Conservation (phyloP, 2,329 filamentous ascomycete species). For the Penicillium sp. region DNA sequence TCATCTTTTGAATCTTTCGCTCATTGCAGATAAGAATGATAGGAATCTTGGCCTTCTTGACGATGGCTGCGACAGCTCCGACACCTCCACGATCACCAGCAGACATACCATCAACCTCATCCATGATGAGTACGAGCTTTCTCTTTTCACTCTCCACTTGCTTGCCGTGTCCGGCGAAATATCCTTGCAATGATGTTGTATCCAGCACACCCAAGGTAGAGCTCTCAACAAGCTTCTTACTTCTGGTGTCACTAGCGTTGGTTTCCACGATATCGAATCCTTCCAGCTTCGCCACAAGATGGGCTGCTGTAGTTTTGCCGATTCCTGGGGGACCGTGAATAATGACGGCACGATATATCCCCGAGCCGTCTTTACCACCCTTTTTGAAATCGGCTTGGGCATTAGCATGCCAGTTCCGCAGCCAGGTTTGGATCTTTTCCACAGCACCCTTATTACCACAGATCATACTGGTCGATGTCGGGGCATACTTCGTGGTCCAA, state of each 20-base stretch:
- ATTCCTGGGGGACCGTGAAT: slow-evolving; percentile 94
- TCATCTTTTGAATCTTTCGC: slow-evolving; percentile 91
- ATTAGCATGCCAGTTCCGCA: slow-evolving; percentile 75
- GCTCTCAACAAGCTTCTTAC: slow-evolving; percentile 90
- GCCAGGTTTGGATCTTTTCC: slow-evolving; percentile 85
- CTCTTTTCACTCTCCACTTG: slow-evolving; percentile 77
- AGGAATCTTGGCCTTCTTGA: slow-evolving; percentile 90
- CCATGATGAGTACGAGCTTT: slow-evolving; percentile 96
- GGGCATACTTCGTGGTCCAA: slow-evolving; percentile 95
- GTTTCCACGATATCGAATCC: slow-evolving; percentile 92
- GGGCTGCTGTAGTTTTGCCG: slow-evolving; percentile 94
- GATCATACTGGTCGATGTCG: slow-evolving; percentile 77
- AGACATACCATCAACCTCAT: slow-evolving; percentile 98
- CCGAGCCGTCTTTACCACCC: slow-evolving; percentile 78
- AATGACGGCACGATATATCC: slow-evolving; percentile 82
- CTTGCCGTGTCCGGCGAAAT: slow-evolving; percentile 80
- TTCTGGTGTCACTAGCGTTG: slow-evolving; percentile 92
- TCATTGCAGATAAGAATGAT: slow-evolving; percentile 99
- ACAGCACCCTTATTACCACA: slow-evolving; percentile 92
- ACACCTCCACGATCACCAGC: slow-evolving; percentile 94
- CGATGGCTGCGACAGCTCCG: slow-evolving; percentile 87
- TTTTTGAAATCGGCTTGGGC: slow-evolving; percentile 79
- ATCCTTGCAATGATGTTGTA: slow-evolving; percentile 88
- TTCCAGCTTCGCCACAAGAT: slow-evolving; percentile 87
- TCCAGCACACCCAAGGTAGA: slow-evolving; percentile 88